Base-by-base conservation (phyloP, 2,329 filamentous ascomycete species). In the Tolypocladium album region DNA sequence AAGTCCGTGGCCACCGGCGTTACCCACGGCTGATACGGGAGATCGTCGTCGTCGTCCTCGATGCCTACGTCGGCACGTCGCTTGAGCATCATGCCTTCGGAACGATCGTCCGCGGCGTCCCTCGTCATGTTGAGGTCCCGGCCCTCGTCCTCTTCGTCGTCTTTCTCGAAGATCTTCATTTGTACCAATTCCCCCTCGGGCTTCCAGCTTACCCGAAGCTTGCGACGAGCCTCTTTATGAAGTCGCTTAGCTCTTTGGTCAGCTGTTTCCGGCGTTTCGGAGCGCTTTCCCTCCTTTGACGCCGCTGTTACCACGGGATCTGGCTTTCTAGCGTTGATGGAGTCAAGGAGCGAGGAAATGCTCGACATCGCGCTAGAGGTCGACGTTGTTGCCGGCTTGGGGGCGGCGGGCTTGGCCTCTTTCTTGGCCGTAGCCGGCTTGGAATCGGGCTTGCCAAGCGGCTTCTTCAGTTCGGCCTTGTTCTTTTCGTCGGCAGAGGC, bases 61-160 rank as follows among this genome's bases (percentile, higher is more conserved):
- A 79, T 75, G 36, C 78, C 77, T 9, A 78, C 75, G 55, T 69
- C 63, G 24, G 70, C 72, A n/a, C 80, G 76, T 63, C 80, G 78
- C 66, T 85, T 87, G 58, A 87, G 75, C 65, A 88, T 85, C 77
- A 88, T 85, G 56, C 89, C 87, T 67, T 90, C 89, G 6, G 85
- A 86, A 57, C 85, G 85, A 67, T 90, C 87, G 69, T 92, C 88
- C 38, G 82, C 82, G 4, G 87, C 87, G 70, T 92, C 88, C 56
- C 84, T 84, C 47, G 87, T 82, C 79, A 90, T 86, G 67, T 85
- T 88, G 59, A 81, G 78, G 59, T 84, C 82, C 59, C 88, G 81
- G 58, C 85, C 87, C 60, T 86, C 79, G 65, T 90, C 87, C 68
- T 92, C 88, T 1, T 82, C 81, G 1, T 84, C 85, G 62, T 90